These are phyloP conservation scores for Krasilnikovozyma curviuscula DNA, from an alignment of 768 basidiomycete species.

Conservation along the genomic window DNA sequence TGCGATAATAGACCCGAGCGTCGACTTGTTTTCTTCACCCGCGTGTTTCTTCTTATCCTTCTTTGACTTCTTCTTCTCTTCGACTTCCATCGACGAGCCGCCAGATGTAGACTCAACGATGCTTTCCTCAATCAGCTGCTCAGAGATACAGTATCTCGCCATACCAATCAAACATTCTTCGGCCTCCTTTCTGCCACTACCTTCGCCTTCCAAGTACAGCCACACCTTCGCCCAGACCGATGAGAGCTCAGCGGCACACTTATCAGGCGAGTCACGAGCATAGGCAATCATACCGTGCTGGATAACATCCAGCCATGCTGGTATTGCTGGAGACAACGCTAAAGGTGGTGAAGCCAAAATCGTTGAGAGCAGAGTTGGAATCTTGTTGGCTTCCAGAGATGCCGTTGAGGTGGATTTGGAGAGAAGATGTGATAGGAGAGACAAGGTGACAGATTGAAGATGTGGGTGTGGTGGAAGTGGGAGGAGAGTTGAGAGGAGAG, in stretches of 20 bases:
- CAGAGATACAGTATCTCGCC: constrained; percentile 51
- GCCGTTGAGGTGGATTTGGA: constrained; percentile 20
- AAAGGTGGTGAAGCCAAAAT: constrained; percentile 50
- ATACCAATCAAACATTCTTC: constrained; percentile 24
- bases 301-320: constrained; percentile 61
- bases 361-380: constrained; percentile 41
- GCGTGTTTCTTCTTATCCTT: constrained; percentile 8
- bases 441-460: constrained; percentile 70
- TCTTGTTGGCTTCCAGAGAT: constrained; percentile 21
- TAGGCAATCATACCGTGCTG: constrained; percentile 54
- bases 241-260: constrained; percentile 37
- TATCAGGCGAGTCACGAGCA: constrained; percentile 33
- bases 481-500: constrained; percentile 51
- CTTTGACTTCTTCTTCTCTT: constrained; percentile 4
- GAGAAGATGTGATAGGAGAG: constrained; percentile 66
- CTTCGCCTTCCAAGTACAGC: constrained; percentile 19
- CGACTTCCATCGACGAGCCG: too few species aligned
- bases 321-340: constrained; percentile 45
- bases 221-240: constrained; percentile 58
- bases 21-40: constrained; percentile 5
- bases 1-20: constrained; percentile 9
- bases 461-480: constrained; percentile 70
- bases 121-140: constrained; percentile 36
- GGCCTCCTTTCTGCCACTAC: constrained; percentile 17
- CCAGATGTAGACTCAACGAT: too few species aligned